phyloP scores from a whole-genome alignment of 805 yeast genomes.

The Ogataea degrootiae region DNA sequence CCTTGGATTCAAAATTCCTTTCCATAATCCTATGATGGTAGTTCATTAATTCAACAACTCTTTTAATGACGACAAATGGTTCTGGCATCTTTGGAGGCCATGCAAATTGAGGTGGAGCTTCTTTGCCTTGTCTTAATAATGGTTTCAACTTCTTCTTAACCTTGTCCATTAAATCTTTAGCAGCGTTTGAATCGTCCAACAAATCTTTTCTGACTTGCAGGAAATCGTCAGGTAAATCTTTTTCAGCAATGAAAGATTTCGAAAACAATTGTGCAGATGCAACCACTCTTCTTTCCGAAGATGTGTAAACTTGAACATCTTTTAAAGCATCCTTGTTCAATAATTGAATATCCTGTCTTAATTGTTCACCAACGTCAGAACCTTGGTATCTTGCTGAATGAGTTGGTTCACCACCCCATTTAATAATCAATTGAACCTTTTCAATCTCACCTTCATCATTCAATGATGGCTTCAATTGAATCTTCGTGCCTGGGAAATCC shows the following conservation, averaged over 20 bases:
- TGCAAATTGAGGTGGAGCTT: constrained; percentile 95
- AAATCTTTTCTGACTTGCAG: constrained; percentile 82
- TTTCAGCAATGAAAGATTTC: constrained; percentile 67
- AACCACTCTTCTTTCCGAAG: constrained; percentile 92
- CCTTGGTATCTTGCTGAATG: constrained; percentile 96
- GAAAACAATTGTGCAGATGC: constrained; percentile 86
- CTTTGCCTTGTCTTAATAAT: constrained; percentile 87
- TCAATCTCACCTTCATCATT: constrained; percentile 67
- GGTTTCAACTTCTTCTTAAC: constrained; percentile 97
- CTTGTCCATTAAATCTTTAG: constrained; percentile 95
- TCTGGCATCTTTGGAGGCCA: constrained; percentile 99
- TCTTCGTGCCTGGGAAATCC: constrained; percentile 91
- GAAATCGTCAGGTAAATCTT: constrained; percentile 70
- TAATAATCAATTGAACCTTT: constrained; percentile 90
- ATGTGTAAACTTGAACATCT: constrained; percentile 81
- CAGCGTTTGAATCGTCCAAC: constrained; percentile 95
- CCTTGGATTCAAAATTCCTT: constrained; percentile 63
- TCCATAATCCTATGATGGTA: constrained; percentile 83
- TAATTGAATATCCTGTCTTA: constrained; percentile 85
- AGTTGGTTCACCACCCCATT: constrained; percentile 99
- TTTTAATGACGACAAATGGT: constrained; percentile 87
- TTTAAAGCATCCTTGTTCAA: constrained; percentile 80
- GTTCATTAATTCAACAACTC: constrained; percentile 94
- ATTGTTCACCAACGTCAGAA: constrained; percentile 90
- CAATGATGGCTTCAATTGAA: constrained; percentile 88